Conservation (phyloP, 495 filamentous ascomycete species). For the Pseudoneurospora amorphoporcata region DNA sequence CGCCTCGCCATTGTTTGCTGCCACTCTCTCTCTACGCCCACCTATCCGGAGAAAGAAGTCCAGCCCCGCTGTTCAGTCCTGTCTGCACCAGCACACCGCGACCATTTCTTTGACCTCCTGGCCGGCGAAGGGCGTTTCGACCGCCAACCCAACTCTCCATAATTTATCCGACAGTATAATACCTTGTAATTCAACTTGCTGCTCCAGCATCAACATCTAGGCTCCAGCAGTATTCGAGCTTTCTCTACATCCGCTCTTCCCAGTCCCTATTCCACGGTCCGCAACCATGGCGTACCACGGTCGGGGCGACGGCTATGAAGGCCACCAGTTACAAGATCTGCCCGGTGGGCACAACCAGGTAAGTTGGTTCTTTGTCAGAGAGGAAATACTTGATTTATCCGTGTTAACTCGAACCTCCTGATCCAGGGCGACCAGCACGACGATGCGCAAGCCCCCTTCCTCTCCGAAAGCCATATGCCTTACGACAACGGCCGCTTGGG, state of each 20-base stretch:
- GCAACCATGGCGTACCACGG: constrained; percentile 40
- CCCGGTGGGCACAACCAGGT: constrained; percentile 45
- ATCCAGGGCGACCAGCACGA: constrained; percentile 41
- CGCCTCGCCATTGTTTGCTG: not conserved
- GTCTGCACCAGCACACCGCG: not conserved
- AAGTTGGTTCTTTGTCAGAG: constrained; percentile 22
- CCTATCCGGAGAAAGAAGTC: not conserved
- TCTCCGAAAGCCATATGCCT: constrained; percentile 58
- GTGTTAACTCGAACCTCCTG: not conserved
- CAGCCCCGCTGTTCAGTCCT: not conserved
- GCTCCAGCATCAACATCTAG: not conserved
- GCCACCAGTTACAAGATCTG: constrained; percentile 60
- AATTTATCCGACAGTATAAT: not conserved
- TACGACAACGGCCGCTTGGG: constrained; percentile 58
- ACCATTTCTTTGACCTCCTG: not conserved
- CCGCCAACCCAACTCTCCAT: not conserved
- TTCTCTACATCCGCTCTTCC: not conserved
- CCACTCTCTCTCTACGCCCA: not conserved
- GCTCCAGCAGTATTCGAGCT: not conserved
- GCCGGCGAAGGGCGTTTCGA: not conserved
- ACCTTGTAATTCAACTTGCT: not conserved
- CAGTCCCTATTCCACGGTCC: constrained; percentile 1
- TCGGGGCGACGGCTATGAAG: constrained; percentile 42
- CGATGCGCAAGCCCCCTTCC: constrained; percentile 62
- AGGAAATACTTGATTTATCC: not conserved